phyloP scores from a whole-genome alignment of 805 yeast species.

The Ogataea dorogensis region DNA sequence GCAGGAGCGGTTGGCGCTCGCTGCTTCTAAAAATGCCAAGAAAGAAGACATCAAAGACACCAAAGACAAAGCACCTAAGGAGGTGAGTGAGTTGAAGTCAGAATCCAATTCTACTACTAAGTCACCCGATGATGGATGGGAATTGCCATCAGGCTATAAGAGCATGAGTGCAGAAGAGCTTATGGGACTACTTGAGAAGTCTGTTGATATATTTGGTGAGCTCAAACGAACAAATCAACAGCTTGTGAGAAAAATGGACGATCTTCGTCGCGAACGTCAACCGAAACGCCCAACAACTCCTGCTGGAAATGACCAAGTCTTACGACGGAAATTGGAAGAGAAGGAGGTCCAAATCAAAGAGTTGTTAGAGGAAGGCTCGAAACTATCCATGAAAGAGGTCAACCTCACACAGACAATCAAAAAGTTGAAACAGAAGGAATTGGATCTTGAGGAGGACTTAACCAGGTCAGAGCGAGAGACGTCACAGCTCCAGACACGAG shows the following conservation, averaged over 20 bases:
- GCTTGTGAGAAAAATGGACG: slow-evolving; percentile 28
- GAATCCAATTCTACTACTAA: not conserved
- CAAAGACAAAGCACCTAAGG: slow-evolving; percentile 1
- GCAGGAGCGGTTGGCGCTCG: slow-evolving; percentile 82
- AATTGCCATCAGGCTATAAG: slow-evolving; percentile 17
- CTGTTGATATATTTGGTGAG: slow-evolving; percentile 4
- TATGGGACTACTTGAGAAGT: slow-evolving; percentile 12
- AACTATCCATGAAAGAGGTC: slow-evolving; percentile 67
- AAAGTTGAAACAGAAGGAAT: slow-evolving; percentile 49
- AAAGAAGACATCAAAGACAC: slow-evolving; percentile 4
- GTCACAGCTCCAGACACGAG: slow-evolving; percentile 28
- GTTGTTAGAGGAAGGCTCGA: slow-evolving; percentile 73
- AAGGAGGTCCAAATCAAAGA: slow-evolving; percentile 65
- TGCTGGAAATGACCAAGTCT: slow-evolving; percentile 14
- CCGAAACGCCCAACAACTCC: slow-evolving; percentile 14
- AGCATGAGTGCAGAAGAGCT: slow-evolving; percentile 16
- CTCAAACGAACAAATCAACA: slow-evolving; percentile 12
- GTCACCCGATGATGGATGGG: slow-evolving; percentile 5
- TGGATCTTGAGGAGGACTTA: slow-evolving; percentile 35
- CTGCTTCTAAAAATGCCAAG: slow-evolving; percentile 49
- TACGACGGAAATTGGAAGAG: slow-evolving; percentile 37
- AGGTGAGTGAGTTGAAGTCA: slow-evolving; percentile 3
- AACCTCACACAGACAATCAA: slow-evolving; percentile 66
- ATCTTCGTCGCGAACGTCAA: slow-evolving; percentile 24
- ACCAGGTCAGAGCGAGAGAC: slow-evolving; percentile 29